Conservation (phyloP, 2,329 filamentous ascomycete species). For the Fusarium transvaalense region DNA sequence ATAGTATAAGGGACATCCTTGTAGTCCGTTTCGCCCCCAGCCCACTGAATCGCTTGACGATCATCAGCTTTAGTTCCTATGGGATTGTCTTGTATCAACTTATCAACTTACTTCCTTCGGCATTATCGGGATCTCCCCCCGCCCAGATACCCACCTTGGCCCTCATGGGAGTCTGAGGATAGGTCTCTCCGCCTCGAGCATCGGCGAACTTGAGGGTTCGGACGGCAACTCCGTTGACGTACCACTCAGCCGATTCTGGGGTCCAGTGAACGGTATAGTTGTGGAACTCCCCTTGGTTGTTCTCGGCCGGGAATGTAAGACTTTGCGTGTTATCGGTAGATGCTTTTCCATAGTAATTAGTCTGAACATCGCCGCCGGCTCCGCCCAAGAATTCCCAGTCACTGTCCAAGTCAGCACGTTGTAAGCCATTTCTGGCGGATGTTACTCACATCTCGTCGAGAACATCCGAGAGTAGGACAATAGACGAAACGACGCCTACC, state of each 20-base stretch:
- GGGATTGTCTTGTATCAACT: constrained; percentile 43
- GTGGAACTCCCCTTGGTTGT: constrained; percentile 60
- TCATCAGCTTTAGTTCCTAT: constrained; percentile 59
- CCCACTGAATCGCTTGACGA: constrained; percentile 68
- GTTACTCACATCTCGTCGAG: constrained; percentile 63
- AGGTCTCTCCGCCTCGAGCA: constrained; percentile 62
- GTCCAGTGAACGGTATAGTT: constrained; percentile 79
- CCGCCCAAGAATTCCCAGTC: constrained; percentile 86
- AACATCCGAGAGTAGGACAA: constrained; percentile 80
- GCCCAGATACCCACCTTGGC: constrained; percentile 72
- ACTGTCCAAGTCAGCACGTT: neutral
- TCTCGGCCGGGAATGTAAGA: constrained; percentile 23
- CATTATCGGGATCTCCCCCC: constrained; percentile 54
- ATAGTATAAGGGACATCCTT: constrained; percentile 68
- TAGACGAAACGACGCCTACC: constrained; percentile 80
- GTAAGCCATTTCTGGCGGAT: neutral
- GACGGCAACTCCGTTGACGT: constrained; percentile 62
- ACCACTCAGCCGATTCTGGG: constrained; percentile 67
- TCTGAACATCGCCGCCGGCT: constrained; percentile 73
- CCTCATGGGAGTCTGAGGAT: constrained; percentile 78
- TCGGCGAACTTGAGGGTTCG: constrained; percentile 55
- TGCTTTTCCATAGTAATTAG: constrained; percentile 82
- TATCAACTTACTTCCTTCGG: neutral
- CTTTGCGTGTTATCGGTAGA: constrained; percentile 57
- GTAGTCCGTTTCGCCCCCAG: constrained; percentile 65